Evolutionary conservation across 208 protist genomes (phyloP).

Genomic region (Crithidia acanthocephali): DNA sequence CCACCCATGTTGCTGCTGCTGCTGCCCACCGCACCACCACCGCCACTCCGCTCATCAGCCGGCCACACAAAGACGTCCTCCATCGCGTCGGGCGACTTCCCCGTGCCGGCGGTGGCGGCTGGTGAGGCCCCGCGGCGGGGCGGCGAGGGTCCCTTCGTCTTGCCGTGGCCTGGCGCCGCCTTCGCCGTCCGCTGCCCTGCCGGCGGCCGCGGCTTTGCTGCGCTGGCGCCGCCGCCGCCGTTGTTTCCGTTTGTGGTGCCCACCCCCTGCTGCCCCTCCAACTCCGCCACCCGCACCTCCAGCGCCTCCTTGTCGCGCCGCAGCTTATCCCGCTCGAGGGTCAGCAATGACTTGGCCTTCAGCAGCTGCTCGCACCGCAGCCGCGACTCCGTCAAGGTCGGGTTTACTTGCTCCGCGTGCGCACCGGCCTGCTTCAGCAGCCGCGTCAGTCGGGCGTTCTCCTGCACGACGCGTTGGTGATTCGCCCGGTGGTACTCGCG

Average conservation of each 20-base stretch:
- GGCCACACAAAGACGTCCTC: slow-evolving; percentile 69
- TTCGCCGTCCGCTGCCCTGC: slow-evolving; percentile 13
- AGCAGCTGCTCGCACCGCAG: slow-evolving; percentile 80
- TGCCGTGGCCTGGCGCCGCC: not conserved
- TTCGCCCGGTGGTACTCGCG: slow-evolving; percentile 89
- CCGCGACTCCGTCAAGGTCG: slow-evolving; percentile 81
- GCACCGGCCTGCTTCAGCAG: slow-evolving; percentile 76
- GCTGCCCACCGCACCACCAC: not conserved
- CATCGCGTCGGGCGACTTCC: slow-evolving; percentile 14
- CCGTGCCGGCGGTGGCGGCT: slow-evolving; percentile 1
- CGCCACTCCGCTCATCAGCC: slow-evolving; percentile 55
- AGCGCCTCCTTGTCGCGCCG: slow-evolving; percentile 55
- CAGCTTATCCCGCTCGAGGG: slow-evolving; percentile 84
- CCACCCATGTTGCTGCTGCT: not conserved
- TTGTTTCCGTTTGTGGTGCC: slow-evolving; percentile 16
- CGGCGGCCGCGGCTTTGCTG: slow-evolving; percentile 25
- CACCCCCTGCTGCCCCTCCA: slow-evolving; percentile 40
- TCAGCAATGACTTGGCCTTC: slow-evolving; percentile 84
- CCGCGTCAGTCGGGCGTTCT: slow-evolving; percentile 76
- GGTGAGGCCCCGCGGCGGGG: slow-evolving; percentile 10
- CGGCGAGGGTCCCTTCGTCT: slow-evolving; percentile 1
- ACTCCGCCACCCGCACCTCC: slow-evolving; percentile 66
- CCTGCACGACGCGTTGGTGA: slow-evolving; percentile 90
- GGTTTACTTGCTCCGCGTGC: slow-evolving; percentile 79
- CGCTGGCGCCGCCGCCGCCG: slow-evolving; percentile 4